Evolutionary conservation across 1,284 basidiomycete species (phyloP), one percentile per base, ranked within the genome.

Genomic region (Vanrija sp.): DNA sequence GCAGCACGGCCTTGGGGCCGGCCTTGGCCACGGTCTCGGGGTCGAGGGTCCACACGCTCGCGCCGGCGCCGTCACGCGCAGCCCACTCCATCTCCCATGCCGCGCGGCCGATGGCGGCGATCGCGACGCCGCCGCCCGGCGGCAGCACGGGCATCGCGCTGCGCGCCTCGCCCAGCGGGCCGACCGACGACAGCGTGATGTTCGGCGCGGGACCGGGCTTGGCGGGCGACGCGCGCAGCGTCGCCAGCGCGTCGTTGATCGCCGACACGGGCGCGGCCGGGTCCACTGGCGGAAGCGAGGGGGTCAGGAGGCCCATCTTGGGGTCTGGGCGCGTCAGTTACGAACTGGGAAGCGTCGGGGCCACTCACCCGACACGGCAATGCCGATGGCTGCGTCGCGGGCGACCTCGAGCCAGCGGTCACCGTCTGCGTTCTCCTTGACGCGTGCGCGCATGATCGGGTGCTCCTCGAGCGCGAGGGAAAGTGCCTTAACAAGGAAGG

Each of bases 21-120:
- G 64, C 72, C 56, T 82, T 75, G 65, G 84, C 81, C 0, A 86
- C 87, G 42, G 67, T 60, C 29, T 57, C 47, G 25, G 64, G 63
- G 16, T 57, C 58, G 26, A 66, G 42, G 85, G 84, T 67, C 89
- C 87, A 85, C 80, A 86, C n/a, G 82, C 80, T 44, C 26, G 54
- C 57, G 42, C 53, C 55, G n/a, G 21, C 19, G 46, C 49, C 56
- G 51, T 66, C 61, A n/a, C 51, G 42, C 4, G 46, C 46, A 18
- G 29, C 51, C 62, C 64, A 68, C 59, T 74, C 73, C 16, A 68
- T 52, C 51, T 69, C 65, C 89, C 89, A 91, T 65, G 81, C 82
- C n/a, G 89, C 88, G 29, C 87, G 74, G 2, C 93, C 93, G 19
- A 97, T 79, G 1, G 91, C 93, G 1, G 91, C 91, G 61, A 96